These are phyloP conservation scores for Leishmania mexicana DNA, from an alignment of 208 protist species.

Conservation along the genomic window DNA sequence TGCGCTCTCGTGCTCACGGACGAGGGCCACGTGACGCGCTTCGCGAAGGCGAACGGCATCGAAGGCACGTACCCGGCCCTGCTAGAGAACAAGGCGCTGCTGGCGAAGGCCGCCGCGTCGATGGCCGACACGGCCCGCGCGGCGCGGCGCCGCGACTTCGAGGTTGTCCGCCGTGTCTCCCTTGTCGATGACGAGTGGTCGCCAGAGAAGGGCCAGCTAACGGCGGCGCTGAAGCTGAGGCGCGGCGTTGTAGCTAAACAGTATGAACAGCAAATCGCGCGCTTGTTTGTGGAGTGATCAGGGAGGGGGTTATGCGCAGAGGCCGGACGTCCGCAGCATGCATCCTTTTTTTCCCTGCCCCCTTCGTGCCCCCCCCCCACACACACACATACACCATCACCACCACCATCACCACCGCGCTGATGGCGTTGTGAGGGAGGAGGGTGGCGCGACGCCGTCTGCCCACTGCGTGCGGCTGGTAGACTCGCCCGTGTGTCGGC, in stretches of 20 bases:
- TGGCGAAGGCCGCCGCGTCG: constrained; percentile 36
- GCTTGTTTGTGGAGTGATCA: constrained; percentile 50
- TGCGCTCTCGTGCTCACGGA: constrained; percentile 56
- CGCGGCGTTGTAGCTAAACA: constrained; percentile 46
- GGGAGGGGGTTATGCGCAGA: neutral
- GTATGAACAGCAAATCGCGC: constrained; percentile 60
- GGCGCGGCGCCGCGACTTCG: constrained; percentile 44
- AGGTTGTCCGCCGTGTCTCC: constrained; percentile 51
- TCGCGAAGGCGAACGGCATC: constrained; percentile 46
- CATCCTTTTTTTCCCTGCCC: neutral
- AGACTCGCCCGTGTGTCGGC: neutral
- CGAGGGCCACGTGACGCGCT: constrained; percentile 32
- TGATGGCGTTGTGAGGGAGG: no score
- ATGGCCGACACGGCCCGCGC: constrained; percentile 40
- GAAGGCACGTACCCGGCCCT: constrained; percentile 35
- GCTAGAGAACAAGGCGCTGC: constrained; percentile 28
- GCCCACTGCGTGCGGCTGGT: neutral
- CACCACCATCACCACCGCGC: no score
- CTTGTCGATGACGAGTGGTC: constrained; percentile 78
- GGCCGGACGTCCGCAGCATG: neutral
- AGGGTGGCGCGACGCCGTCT: no score
- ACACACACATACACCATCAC: no score
- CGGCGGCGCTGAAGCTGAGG: constrained; percentile 78
- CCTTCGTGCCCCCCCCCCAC: neutral
- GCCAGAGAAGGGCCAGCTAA: constrained; percentile 76